Evolutionary conservation across 257 asterid species (phyloP).

Genomic region (Gardenia jasminoides): DNA sequence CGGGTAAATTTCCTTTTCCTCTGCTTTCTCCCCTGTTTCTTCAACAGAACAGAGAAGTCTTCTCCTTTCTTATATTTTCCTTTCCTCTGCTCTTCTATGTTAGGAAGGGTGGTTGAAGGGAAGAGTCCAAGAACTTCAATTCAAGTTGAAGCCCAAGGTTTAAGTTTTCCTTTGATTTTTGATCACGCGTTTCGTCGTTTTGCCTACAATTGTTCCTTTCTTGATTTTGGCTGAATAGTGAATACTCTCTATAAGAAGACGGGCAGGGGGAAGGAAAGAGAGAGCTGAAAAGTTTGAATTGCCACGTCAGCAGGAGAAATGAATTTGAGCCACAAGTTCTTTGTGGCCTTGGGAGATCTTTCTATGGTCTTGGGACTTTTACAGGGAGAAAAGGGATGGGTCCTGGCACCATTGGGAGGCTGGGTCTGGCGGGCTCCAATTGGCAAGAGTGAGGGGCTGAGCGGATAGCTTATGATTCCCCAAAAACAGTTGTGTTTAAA

Average conservation of each 20-base stretch:
- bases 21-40: slow-evolving; percentile 18
- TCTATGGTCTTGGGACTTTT: slow-evolving; percentile 2
- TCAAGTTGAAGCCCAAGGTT: neutral
- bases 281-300: slow-evolving; percentile 21
- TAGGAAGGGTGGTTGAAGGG: neutral
- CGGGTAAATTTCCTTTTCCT: neutral
- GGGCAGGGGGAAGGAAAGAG: slow-evolving; percentile 33
- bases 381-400: neutral
- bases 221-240: slow-evolving; percentile 23
- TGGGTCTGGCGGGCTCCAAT: neutral
- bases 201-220: slow-evolving; percentile 1
- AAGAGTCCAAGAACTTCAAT: neutral
- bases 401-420: neutral
- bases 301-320: slow-evolving; percentile 49
- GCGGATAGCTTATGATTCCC: slow-evolving; percentile 6
- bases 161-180: slow-evolving; percentile 8
- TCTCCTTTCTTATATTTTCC: slow-evolving; percentile 4
- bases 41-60: neutral
- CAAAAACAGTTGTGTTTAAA: neutral
- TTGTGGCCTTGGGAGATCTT: slow-evolving; percentile 65
- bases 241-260: slow-evolving; percentile 23
- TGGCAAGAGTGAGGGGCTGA: neutral
- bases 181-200: neutral
- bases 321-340: slow-evolving; percentile 74
- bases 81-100: neutral